Conservation (phyloP, 2,329 filamentous ascomycete species). For the Dactylellina leptospora region DNA sequence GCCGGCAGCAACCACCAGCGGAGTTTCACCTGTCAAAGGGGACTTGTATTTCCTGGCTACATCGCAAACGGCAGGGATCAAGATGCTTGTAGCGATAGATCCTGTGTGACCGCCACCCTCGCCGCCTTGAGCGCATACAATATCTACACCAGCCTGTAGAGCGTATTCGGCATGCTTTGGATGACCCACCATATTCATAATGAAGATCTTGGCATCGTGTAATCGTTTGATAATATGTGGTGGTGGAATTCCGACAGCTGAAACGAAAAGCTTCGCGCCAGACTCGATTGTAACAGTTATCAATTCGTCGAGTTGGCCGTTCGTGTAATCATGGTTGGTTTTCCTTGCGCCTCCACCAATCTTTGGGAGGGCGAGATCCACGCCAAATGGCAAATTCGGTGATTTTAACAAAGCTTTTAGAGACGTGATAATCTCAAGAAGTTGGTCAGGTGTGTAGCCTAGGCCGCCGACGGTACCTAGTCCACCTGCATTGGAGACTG, state of each 20-base stretch:
- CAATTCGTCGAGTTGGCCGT: conserved; percentile 84
- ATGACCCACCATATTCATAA: conserved; percentile 98
- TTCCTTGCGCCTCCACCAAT: conserved; percentile 82
- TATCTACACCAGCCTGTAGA: conserved; percentile 83
- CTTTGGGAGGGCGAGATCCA: conserved; percentile 91
- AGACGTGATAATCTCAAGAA: conserved; percentile 82
- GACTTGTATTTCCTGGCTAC: conserved; percentile 78
- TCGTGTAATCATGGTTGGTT: conserved; percentile 96
- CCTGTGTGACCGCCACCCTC: conserved; percentile 89
- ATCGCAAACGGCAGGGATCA: conserved; percentile 87
- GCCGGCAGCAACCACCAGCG: conserved; percentile 86
- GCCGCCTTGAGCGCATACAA: conserved; percentile 89
- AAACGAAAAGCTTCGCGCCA: conserved; percentile 85
- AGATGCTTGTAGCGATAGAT: conserved; percentile 73
- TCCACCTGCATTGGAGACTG: conserved; percentile 87
- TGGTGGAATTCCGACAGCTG: conserved; percentile 87
- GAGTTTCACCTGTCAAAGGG: conserved; percentile 73
- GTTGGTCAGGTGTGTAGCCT: conserved; percentile 76
- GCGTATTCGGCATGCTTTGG: conserved; percentile 92
- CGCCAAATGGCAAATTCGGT: conserved; percentile 81
- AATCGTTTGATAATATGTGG: conserved; percentile 75
- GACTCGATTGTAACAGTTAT: conserved; percentile 86
- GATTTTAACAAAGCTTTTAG: conserved; percentile 77
- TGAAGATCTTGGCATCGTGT: conserved; percentile 79
- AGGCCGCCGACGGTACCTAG: conserved; percentile 78